A percentile compares a stretch with the other conserved stretches of the same genome.
These are phyloP conservation scores for Boletales sp. DNA, from an alignment of 768 basidiomycete genomes.

Conservation along the genomic window DNA sequence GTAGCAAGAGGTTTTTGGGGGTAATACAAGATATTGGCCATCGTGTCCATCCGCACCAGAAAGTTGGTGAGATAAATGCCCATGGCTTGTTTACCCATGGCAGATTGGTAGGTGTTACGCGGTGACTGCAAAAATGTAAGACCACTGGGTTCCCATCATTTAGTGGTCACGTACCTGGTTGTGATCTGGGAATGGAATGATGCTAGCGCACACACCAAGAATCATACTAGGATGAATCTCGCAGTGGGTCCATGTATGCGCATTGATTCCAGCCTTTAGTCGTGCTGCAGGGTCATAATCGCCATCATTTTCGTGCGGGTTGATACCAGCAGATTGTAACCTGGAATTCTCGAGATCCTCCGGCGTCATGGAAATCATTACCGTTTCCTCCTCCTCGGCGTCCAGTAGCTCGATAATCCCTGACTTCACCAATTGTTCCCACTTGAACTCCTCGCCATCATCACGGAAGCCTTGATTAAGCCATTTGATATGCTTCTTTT, in stretches of 20 bases:
- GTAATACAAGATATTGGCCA: slow-evolving; percentile 99
- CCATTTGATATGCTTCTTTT: slow-evolving; percentile 82
- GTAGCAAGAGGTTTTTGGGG: slow-evolving; percentile 99
- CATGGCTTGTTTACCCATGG: slow-evolving; percentile 99
- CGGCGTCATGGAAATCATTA: slow-evolving; percentile 99
- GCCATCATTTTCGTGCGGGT: slow-evolving; percentile 55
- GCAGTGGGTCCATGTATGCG: slow-evolving; percentile 97
- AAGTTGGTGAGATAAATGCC: slow-evolving; percentile 98
- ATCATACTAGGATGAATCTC: slow-evolving; percentile 99
- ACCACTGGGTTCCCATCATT: not conserved
- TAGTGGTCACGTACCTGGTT: slow-evolving; percentile 70
- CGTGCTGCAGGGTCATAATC: slow-evolving; percentile 87
- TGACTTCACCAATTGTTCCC: slow-evolving; percentile 79
- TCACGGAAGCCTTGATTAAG: slow-evolving; percentile 57
- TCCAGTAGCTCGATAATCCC: slow-evolving; percentile 94
- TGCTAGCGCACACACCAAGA: slow-evolving; percentile 95
- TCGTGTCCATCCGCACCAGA: slow-evolving; percentile 98
- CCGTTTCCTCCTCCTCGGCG: slow-evolving; percentile 98
- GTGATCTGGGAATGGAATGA: slow-evolving; percentile 99
- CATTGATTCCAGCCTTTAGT: slow-evolving; percentile 77
- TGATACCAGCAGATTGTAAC: slow-evolving; percentile 55
- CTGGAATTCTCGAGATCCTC: slow-evolving; percentile 90
- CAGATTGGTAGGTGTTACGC: slow-evolving; percentile 99
- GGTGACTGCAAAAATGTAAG: slow-evolving; percentile 64
- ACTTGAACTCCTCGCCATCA: slow-evolving; percentile 63